Evolutionary conservation across 306 rosid species (phyloP).

Genomic region (Rubus idaeus): DNA sequence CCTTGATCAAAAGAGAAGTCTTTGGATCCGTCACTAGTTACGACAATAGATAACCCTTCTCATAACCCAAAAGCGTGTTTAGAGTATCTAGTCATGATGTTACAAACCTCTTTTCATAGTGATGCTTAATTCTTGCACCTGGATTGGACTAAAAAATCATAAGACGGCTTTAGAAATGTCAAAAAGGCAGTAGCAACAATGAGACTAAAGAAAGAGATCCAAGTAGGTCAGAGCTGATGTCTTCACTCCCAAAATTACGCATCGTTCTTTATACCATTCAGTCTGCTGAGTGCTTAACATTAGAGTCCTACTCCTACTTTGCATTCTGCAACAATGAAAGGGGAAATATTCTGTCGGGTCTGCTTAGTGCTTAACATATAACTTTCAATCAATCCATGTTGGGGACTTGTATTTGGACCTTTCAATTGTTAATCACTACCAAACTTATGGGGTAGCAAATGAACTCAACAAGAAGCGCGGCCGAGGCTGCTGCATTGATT

Average conservation of each 20-base stretch:
- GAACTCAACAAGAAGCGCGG: not conserved
- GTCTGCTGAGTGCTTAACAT: not conserved
- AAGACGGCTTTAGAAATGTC: not conserved
- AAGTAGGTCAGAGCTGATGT: not conserved
- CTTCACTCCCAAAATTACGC: not conserved
- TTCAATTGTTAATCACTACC: not conserved
- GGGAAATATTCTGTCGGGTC: not conserved
- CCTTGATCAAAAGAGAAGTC: not conserved
- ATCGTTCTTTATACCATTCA: not conserved
- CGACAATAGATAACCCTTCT: too few relatives aligned
- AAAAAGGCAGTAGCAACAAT: not conserved
- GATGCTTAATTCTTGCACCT: not conserved
- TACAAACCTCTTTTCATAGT: not conserved
- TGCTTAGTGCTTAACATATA: too few relatives aligned
- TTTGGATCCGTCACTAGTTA: not conserved
- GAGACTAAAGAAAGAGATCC: not conserved
- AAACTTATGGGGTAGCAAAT: too few relatives aligned
- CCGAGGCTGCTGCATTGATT: too few relatives aligned
- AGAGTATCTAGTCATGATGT: not conserved
- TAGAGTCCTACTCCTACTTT: slow-evolving; percentile 12
- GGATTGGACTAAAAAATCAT: not conserved
- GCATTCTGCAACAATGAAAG: not conserved
- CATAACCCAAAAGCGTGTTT: not conserved
- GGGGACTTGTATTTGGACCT: not conserved
- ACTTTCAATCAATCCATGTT: not conserved